Evolutionary conservation across 768 basidiomycete genomes (phyloP), one percentile per base, ranked within the genome.

Genomic region (Suillus fuscotomentosus): DNA sequence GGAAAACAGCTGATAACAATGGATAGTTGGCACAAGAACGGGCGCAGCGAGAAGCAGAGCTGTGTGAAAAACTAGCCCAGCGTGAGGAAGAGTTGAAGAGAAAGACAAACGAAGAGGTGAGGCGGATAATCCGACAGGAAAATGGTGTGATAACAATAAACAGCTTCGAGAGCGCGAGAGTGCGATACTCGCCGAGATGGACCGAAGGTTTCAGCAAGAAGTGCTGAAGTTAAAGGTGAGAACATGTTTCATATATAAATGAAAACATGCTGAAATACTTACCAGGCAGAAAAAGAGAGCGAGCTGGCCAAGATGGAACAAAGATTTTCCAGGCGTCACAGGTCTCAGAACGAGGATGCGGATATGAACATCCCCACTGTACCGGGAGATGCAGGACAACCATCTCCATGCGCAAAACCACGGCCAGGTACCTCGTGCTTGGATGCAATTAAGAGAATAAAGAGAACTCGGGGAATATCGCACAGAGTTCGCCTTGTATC

Each of bases 361-460:
- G 43, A 45, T n/a, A 45, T 45, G 43, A 45, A n/a, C n/a, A 22
- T 0, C 9, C 20, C 43, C 43, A 48, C 39, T 41, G 14, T 14
- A 22, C 22, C 2, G 3, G 14, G 48, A 50, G 48, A 50, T 24
- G 22, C 3, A 1, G 48, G 22, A 50, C 22, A 48, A 24, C 47
- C 47, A 24, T 45, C 43, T n/a, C 43, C 43, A 0, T 45, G 1
- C 3, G 1, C 43, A 45, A 45, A 45, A 5, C 47, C 22, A 22
- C 2, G 27, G 3, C 3, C 27, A 27, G 27, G 22, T 48, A 48
- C 3, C 22, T 24, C 2, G 2, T 22, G 10, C 47, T 41, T 61
- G 6, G 45, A 60, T 45, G 63, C 51, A 22, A 64, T 64, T 36
- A 64, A 64, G 60, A 41, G 39, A 34, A 60, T 64, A 11, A 60